Evolutionary conservation across 1,139 yeast genomes (phyloP).

Genomic region (Nakaseomyces kungkrabaensis): DNA sequence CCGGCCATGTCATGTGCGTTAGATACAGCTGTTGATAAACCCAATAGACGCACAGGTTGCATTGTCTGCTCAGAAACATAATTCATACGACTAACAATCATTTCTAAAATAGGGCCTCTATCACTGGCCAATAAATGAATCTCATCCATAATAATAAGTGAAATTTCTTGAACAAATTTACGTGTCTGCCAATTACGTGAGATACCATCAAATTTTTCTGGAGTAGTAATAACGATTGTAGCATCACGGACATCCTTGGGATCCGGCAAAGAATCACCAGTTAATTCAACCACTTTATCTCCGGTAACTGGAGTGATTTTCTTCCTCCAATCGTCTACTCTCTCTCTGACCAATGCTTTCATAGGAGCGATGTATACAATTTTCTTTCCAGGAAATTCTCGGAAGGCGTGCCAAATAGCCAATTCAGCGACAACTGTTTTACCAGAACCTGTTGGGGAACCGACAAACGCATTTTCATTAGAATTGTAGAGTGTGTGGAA

Average conservation of each 20-base stretch:
- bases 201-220: constrained; percentile 97
- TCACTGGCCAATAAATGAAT: constrained; percentile 94
- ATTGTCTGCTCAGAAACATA: constrained; percentile 71
- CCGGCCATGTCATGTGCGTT: constrained; percentile 98
- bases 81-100: constrained; percentile 98
- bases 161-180: constrained; percentile 81
- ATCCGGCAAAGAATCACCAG: constrained; percentile 95
- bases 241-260: constrained; percentile 80
- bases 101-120: constrained; percentile 94
- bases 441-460: constrained; percentile 98
- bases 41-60: constrained; percentile 69
- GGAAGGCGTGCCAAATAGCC: constrained; percentile 94
- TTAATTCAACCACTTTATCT: constrained; percentile 74
- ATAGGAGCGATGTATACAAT: constrained; percentile 96
- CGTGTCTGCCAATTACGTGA: constrained; percentile 97
- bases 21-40: constrained; percentile 96
- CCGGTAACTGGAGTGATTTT: constrained; percentile 56
- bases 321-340: constrained; percentile 89
- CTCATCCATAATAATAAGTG: constrained; percentile 94
- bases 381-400: constrained; percentile 68
- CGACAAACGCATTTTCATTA: constrained; percentile 75
- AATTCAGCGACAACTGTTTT: constrained; percentile 95
- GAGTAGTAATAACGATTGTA: constrained; percentile 89
- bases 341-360: constrained; percentile 94
- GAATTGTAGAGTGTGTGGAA: constrained; percentile 82